Evolutionary conservation across 75 land plant species (phyloP).

Genomic region (Cunninghamia lanceolata): DNA sequence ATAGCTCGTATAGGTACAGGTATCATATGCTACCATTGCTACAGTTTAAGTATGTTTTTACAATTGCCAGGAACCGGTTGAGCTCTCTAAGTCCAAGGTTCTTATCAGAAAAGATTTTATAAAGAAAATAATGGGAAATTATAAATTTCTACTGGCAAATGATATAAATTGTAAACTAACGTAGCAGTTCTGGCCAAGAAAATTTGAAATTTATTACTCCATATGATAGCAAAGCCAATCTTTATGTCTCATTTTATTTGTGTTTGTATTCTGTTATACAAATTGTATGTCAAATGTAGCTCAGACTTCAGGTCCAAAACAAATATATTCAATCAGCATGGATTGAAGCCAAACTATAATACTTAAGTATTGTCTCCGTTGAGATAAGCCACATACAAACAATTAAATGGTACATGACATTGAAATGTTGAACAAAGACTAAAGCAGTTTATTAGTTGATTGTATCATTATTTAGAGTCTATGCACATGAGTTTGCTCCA

Average conservation of each 20-base stretch:
- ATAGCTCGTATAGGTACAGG: too few relatives aligned
- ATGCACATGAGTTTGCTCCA: not conserved
- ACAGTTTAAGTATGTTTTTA: too few relatives aligned
- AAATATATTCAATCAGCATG: too few relatives aligned
- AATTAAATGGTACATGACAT: not conserved
- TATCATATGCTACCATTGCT: not conserved
- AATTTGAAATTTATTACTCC: too few relatives aligned
- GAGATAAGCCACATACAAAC: not conserved
- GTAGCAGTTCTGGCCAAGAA: too few relatives aligned
- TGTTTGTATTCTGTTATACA: not conserved
- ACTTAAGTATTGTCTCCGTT: not conserved
- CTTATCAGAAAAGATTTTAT: not conserved
- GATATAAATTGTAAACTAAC: not conserved
- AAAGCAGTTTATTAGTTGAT: not conserved
- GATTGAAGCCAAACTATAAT: too few relatives aligned
- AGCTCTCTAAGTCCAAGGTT: not conserved
- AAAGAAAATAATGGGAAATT: not conserved
- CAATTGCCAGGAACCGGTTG: not conserved
- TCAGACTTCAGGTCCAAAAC: not conserved
- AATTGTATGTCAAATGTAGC: too few relatives aligned
- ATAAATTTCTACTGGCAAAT: too few relatives aligned
- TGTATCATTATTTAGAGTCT: too few relatives aligned
- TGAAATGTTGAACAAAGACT: not conserved
- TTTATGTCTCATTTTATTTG: not conserved
- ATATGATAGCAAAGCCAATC: not conserved